Base-by-base conservation (phyloP, 345 rosid species). In the Lepidium sativum region DNA sequence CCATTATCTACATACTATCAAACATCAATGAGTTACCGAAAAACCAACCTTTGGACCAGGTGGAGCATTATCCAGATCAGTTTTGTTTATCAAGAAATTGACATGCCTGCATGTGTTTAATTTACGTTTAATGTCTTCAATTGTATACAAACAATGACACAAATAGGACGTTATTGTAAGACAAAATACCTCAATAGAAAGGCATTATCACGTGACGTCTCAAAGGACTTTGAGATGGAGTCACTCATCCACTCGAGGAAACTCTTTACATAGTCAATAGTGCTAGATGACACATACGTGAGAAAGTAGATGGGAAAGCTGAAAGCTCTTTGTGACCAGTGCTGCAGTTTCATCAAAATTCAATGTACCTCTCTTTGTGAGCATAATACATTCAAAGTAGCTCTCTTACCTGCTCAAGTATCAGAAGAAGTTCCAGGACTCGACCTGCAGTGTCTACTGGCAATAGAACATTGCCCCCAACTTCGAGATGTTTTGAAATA, bases 181-280 rank as follows among this genome's bases (percentile, higher is more conserved):
- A 44, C 8, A 47, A 74, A 75, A 73, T 78, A 87, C 98, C 80
- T 94, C 72, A 94, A 75, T 60, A 86, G 90, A 79, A 94, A 94
- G 40, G 99, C 97, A 79, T 94, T 94, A 70, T 90, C 96, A 71
- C 99, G 97, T 15, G 97, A 83, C 53, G 95, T 87, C 81, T 86
- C 99, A 74, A 94, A 94, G 37, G 97, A 90, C 79, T 94, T 94
- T 37, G 99, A 84, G 70, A 94, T 88, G 57, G 96, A 76, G 78
- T 94, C 99, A 73, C 97, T 87, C 99, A 94, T 90, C 97, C 97
- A 94, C 84, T 94, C 99, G 33, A 94, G 87, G 81, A 94, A 94
- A 80, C 99, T 94, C 92, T 94, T 90, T 42, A 81, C 87, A 73
- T 87, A 94, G 70, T 94, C 99, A 80, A 94, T 78, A 7, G 97